Evolutionary conservation across 75 land plant genomes (phyloP).

Genomic region (Sequoiadendron giganteum): DNA sequence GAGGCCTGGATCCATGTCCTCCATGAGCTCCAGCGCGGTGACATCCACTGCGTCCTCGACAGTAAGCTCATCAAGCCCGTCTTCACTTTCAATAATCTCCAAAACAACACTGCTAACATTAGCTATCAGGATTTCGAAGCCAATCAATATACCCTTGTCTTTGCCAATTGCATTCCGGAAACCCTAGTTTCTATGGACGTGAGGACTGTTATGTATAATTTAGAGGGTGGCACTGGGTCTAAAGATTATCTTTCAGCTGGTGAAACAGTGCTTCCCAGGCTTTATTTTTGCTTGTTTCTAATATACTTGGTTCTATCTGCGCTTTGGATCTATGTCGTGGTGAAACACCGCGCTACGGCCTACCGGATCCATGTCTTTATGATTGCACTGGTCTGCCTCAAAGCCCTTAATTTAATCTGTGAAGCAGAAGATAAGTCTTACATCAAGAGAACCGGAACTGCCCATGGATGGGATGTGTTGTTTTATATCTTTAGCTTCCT

Average conservation of each 20-base stretch:
- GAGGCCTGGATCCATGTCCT: slow-evolving; percentile 60
- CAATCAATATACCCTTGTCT: slow-evolving; percentile 63
- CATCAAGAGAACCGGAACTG: slow-evolving; percentile 63
- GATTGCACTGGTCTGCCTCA: slow-evolving; percentile 57
- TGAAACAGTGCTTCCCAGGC: slow-evolving; percentile 47
- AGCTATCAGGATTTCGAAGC: slow-evolving; percentile 30
- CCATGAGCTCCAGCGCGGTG: slow-evolving; percentile 26
- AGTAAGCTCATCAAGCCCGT: slow-evolving; percentile 43
- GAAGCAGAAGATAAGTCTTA: slow-evolving; percentile 80
- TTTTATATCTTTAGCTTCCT: slow-evolving; percentile 76
- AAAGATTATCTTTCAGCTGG: slow-evolving; percentile 64
- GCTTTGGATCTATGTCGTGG: slow-evolving; percentile 49
- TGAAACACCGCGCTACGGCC: slow-evolving; percentile 42
- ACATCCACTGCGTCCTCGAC: slow-evolving; percentile 31
- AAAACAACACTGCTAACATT: background rate
- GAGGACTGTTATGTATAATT: slow-evolving; percentile 55
- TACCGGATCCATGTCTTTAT: slow-evolving; percentile 68
- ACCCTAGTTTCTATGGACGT: slow-evolving; percentile 47
- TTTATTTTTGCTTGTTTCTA: slow-evolving; percentile 50
- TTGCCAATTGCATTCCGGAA: slow-evolving; percentile 52
- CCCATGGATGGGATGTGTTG: slow-evolving; percentile 82
- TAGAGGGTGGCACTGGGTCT: slow-evolving; percentile 22
- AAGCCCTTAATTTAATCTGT: slow-evolving; percentile 59
- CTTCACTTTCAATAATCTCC: slow-evolving; percentile 35
- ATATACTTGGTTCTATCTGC: slow-evolving; percentile 35